phyloP scores from a whole-genome alignment of 2,329 filamentous ascomycete species.

The Stemphylium vesicarium region DNA sequence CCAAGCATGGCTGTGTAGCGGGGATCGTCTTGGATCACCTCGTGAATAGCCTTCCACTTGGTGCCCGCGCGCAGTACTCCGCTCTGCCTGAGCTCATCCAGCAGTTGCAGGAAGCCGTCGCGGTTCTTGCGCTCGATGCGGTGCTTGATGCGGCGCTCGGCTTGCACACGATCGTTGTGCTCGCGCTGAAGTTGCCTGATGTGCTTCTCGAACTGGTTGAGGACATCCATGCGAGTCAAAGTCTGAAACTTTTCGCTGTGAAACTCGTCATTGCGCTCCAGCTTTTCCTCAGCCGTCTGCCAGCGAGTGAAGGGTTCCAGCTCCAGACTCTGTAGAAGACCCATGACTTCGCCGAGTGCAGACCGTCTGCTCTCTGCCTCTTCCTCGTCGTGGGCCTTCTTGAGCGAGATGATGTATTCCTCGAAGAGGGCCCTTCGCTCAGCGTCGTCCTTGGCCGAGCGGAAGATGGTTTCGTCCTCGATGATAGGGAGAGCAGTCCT shows the following conservation, averaged over 20 bases:
- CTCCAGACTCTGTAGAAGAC: constrained; percentile 78
- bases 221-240: constrained; percentile 85
- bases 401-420: constrained; percentile 87
- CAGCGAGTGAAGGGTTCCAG: constrained; percentile 94
- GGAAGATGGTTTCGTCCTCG: constrained; percentile 93
- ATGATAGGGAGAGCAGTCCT: constrained; percentile 94
- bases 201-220: constrained; percentile 92
- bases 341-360: constrained; percentile 82
- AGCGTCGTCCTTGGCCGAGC: constrained; percentile 83
- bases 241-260: constrained; percentile 81
- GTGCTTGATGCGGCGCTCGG: constrained; percentile 80
- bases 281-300: constrained; percentile 84
- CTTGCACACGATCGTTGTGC: constrained; percentile 89
- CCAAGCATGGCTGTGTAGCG: constrained; percentile 85
- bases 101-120: constrained; percentile 77
- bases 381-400: constrained; percentile 77
- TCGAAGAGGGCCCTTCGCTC: constrained; percentile 91
- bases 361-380: constrained; percentile 75
- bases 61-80: constrained; percentile 87
- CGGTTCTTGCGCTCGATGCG: constrained; percentile 85
- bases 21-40: constrained; percentile 76
- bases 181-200: constrained; percentile 90
- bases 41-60: constrained; percentile 85
- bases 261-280: constrained; percentile 78
- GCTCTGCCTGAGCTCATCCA: constrained; percentile 74